Evolutionary conservation across 768 basidiomycete species (phyloP).

Genomic region (Scleroderma citrinum): DNA sequence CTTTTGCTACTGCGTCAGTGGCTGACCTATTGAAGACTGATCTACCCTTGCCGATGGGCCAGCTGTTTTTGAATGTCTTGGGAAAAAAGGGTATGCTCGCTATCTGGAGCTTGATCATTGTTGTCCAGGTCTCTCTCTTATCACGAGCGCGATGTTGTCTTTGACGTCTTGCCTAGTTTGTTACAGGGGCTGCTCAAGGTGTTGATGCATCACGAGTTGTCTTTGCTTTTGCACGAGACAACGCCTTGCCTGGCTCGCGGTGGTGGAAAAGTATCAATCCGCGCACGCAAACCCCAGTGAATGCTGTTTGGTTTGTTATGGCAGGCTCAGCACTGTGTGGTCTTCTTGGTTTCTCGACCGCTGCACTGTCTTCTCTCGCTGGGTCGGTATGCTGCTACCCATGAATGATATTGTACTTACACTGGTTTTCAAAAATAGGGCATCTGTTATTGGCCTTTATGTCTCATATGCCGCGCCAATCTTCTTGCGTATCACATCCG

Average conservation of each 20-base stretch:
- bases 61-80: constrained; percentile 57
- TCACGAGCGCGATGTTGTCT: not conserved
- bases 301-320: constrained; percentile 75
- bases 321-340: constrained; percentile 49
- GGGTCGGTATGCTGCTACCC: constrained; percentile 38
- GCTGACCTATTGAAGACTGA: constrained; percentile 39
- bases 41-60: constrained; percentile 66
- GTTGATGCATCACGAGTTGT: constrained; percentile 73
- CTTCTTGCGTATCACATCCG: constrained; percentile 65
- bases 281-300: constrained; percentile 61
- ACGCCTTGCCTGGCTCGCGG: constrained; percentile 65
- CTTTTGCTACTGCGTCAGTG: constrained; percentile 57
- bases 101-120: constrained; percentile 66
- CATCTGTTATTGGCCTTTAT: constrained; percentile 68
- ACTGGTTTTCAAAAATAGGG: constrained; percentile 31
- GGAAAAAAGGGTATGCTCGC: constrained; percentile 68
- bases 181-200: constrained; percentile 68
- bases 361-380: constrained; percentile 61
- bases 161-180: constrained; percentile 38
- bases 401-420: not conserved
- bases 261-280: constrained; percentile 62
- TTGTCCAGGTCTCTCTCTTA: constrained; percentile 42
- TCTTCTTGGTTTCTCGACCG: constrained; percentile 56
- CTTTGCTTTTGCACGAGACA: constrained; percentile 70
- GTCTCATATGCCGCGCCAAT: constrained; percentile 61